Evolutionary conservation across 1,284 basidiomycete species (phyloP), one percentile per base, ranked within the genome.

Genomic region (Moniliella sp.): DNA sequence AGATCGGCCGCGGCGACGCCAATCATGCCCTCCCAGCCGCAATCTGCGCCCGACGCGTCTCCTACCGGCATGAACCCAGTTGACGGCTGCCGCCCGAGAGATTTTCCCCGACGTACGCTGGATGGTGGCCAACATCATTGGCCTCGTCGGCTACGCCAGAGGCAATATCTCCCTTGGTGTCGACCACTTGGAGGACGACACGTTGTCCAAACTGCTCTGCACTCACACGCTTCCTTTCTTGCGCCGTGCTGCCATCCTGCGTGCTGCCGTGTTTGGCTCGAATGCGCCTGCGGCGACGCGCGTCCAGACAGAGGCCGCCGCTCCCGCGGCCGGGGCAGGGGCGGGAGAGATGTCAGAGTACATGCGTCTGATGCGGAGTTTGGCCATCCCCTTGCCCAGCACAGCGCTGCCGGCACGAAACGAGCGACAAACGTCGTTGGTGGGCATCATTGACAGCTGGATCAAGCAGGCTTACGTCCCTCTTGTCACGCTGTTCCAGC

Each of bases 161-260:
- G 56, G 56, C 19, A 57, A 59, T 39, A 53, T 59, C 28, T 52
- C 54, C 19, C 39, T 59, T n/a, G 56, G 56, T 18, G 46, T 59
- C 30, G 56, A 59, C 37, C 44, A 52, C 19, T 31, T 55, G 32
- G 50, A 51, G 27, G 56, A 59, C 25, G 39, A 36, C 16, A 50
- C 37, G 35, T 50, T 94, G 33, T 78, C 84, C 52, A 82, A 78
- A 61, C 64, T 88, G 31, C 64, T 94, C 28, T 86, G 88, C 57
- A 69, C 74, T 0, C 82, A 86, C 62, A 86, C 82, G 0, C 66
- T 97, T 4, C 84, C 84, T 1, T 93, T 93, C 68, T 69, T 94
- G n/a, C 75, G 86, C 21, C 73, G 79, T 3, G 79, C 79, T 0
- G 75, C 81, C 4, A 80, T 93, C 25, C 68, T 94, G 7, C 80